Evolutionary conservation across 1,139 yeast species (phyloP).

Genomic region (Hyphopichia khmerensis): DNA sequence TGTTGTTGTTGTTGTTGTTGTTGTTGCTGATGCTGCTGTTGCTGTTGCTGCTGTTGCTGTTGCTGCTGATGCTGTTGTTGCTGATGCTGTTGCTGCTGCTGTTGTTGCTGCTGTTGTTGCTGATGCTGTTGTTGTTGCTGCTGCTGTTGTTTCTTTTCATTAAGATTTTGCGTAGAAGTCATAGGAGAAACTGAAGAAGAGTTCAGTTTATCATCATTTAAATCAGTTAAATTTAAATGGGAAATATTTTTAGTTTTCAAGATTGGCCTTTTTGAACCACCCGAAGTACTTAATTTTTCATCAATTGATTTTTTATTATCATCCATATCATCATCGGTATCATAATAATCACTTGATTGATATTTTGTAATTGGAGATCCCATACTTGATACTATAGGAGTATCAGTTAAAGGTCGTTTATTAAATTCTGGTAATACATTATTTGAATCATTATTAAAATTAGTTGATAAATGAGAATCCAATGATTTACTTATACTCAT

Average conservation of each 20-base stretch:
- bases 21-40: no score
- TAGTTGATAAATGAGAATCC: constrained; percentile 24
- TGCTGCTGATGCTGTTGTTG: no score
- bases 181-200: constrained; percentile 14
- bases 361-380: constrained; percentile 50
- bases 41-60: no score
- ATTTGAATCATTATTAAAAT: constrained; percentile 12
- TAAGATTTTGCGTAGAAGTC: constrained; percentile 5
- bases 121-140: no score
- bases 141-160: no score
- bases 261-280: not conserved
- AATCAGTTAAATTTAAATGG: constrained; percentile 40
- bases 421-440: constrained; percentile 56
- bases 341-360: constrained; percentile 30
- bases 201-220: constrained; percentile 14
- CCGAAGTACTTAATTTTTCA: not conserved
- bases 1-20: no score
- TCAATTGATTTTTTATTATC: not conserved
- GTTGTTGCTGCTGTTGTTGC: no score
- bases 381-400: constrained; percentile 59
- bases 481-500: constrained; percentile 26
- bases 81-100: no score
- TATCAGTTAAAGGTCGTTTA: constrained; percentile 68
- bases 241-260: constrained; percentile 28
- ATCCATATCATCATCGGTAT: constrained; percentile 12